Base-by-base conservation (phyloP, 495 filamentous ascomycete species). In the Chaetomium fimeti region DNA sequence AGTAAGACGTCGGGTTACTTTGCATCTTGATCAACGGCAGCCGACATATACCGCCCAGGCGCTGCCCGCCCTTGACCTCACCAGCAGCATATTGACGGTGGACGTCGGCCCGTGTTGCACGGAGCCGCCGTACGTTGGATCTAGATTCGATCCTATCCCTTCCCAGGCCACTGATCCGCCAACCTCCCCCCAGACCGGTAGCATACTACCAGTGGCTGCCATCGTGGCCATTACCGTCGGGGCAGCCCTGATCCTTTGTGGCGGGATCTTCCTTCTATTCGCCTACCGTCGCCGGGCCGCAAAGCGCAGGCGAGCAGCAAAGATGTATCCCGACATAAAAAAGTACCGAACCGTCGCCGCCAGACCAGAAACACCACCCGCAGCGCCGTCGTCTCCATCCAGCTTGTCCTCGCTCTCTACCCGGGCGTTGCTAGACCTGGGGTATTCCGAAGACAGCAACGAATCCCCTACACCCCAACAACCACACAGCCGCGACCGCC, bases 401-500 rank as follows among this genome's bases (percentile, higher is more conserved):
- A 49, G 16, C 15, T 16, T 42, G 8, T 63, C 65, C 49, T 60
- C 61, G 15, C 18, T 67, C 13, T 60, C 54, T 2, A 56, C 60
- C 5, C 47, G 42, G 57, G 56, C 53, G 8, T 49, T 67, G 2
- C 24, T 56, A 1, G 61, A 63, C 25, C 48, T 60, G 2, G 56
- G 54, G 0, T 29, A 56, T 24, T 51, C 25, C 51, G 48, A 13
- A 27, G 57, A 49, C 12, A 42, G 57, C 40, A 8, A 57, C n/a
- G 53, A 28, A 16, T 28, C 22, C 28, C n/a, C n/a, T n/a, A 51
- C 43, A 13, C 32, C 64, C 6, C 57, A 1, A 12, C 58, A 52
- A n/a, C 24, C 64, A 29, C 64, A 11, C 0, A 27, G 47, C 27
- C 53, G 52, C 3, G 57, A 67, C 43, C 56, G 65, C 32, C 61